Base-by-base conservation (phyloP, 2,329 filamentous ascomycete genomes). In the Coleophoma eucalyptorum region DNA sequence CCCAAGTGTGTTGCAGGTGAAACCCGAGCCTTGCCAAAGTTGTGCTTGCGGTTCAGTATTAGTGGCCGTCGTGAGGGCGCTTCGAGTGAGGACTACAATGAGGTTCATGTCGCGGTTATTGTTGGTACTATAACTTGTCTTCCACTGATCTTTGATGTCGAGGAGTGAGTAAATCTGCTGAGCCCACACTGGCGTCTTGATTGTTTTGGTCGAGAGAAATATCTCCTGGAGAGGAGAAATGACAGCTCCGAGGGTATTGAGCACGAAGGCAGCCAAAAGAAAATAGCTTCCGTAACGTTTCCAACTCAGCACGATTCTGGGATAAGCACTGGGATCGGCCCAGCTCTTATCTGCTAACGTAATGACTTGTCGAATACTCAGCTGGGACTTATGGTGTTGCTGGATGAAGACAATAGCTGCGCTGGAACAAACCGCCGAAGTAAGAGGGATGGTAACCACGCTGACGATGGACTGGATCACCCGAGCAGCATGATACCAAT, bases 371-470 rank as follows among this genome's bases (percentile, higher is more conserved):
- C 57, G 55, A 26, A 62, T 44, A 15, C 41, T 56, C 21, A 61
- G 50, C 42, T 47, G 37, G 18, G 50, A 35, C 18, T 52, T 45
- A 20, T 37, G 26, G 33, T 55, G 37, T 19, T 59, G 54, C 50
- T 64, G 62, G 12, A 59, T 48, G 49, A 53, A 64, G 34, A 64
- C 49, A 1, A 61, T 60, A 12, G 56, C 58, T 1, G 60, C 61
- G 38, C 52, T 57, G 3, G 59, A 49, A 41, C 61, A 64, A n/a
- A 62, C 47, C 5, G 60, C 50, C 5, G 61, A 60, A 3, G 55
- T 55, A 20, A 60, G 18, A 16, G 60, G 60, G 11, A 64, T 51
- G 6, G 59, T 56, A 15, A 62, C 32, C 6, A 62, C 49, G 26
- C 34, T 47, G 11, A 53, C 53, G 26, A 62, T 53, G 15, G 57